A percentile compares a stretch with the other conserved stretches of the same genome.
Conservation (phyloP, 257 asterid genomes). For the Ophiorrhiza pumila region DNA sequence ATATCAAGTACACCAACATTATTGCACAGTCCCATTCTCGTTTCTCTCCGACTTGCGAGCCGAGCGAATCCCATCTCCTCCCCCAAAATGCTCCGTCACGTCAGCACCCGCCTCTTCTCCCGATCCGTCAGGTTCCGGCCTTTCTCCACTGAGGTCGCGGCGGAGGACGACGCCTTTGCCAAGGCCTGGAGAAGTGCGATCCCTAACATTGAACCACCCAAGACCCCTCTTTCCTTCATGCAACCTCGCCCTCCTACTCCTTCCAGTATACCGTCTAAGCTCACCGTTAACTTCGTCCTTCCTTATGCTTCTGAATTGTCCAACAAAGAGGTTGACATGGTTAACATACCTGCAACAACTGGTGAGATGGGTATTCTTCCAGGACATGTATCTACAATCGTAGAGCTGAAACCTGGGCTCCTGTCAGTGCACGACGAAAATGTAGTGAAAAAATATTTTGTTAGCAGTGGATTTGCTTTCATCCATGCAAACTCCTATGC, state of each 20-base stretch:
- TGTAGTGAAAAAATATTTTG: conserved; percentile 41
- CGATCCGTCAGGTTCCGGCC: conserved; percentile 29
- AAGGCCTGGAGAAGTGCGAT: conserved; percentile 47
- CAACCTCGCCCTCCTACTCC: conserved; percentile 41
- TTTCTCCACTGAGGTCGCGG: conserved; percentile 31
- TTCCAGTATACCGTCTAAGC: conserved; percentile 36
- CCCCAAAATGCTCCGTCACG: conserved; percentile 37
- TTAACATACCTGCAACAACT: conserved; percentile 43
- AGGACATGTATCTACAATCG: conserved; percentile 49
- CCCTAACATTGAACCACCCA: conserved; percentile 53
- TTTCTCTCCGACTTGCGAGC: conserved; percentile 31
- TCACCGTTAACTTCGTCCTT: conserved; percentile 43
- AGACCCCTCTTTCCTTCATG: conserved; percentile 50
- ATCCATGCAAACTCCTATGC: conserved; percentile 47
- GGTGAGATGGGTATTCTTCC: conserved; percentile 64
- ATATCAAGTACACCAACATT: no score
- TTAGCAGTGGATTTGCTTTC: conserved; percentile 55
- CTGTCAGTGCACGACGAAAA: conserved; percentile 46
- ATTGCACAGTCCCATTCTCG: background rate
- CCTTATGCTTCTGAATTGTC: conserved; percentile 37
- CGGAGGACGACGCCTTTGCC: conserved; percentile 39
- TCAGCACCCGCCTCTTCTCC: conserved; percentile 25
- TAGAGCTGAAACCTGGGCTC: conserved; percentile 58
- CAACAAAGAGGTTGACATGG: conserved; percentile 62
- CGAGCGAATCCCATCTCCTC: conserved; percentile 29